Evolutionary conservation across 306 rosid species (phyloP), one percentile per base, ranked within the genome.

Genomic region (Citrullus amarus): DNA sequence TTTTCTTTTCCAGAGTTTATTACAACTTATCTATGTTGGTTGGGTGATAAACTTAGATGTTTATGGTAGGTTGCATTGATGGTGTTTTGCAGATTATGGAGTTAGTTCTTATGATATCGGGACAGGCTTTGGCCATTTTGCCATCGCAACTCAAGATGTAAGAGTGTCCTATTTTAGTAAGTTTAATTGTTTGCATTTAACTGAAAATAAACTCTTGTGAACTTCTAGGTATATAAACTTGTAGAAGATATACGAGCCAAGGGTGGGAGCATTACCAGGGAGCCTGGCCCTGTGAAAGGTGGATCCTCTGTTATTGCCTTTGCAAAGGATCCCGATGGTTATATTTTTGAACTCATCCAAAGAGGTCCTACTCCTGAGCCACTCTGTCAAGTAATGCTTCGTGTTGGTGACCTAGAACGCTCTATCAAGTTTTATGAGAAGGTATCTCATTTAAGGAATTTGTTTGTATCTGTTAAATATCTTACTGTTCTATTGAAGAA

Each of bases 291-390:
- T 18, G 96, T 91, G 69, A 89, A 88, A 44, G 99, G 99, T 25
- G 99, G 97, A 79, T 32, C 80, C 51, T 2, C 79, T 74, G 84
- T 92, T 78, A 90, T 91, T 71, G 97, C 97, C 70, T 92, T 91
- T 83, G 96, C 87, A 78, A 91, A 91, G 88, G 99, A 95, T 76
- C 99, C 97, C 34, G 99, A 95, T 86, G 99, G 97, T 84, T 95
- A 95, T 75, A 1, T 8, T 13, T 95, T 95, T 86, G 97, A 91
- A 86, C 83, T 95, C 61, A 89, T 95, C 81, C 91, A 95, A 88
- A 86, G 99, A 81, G 84, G 84, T 51, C 79, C 92, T 57, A 89
- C 96, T 43, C 96, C 92, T 0, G 97, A 95, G 82, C 97, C 99
- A 53, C 79, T 95, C 57, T 89, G 97, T 80, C 99, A 95, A 90